Evolutionary conservation across 805 yeast genomes (phyloP), one percentile per base, ranked within the genome.

Genomic region (Nakazawaea molendinolei): DNA sequence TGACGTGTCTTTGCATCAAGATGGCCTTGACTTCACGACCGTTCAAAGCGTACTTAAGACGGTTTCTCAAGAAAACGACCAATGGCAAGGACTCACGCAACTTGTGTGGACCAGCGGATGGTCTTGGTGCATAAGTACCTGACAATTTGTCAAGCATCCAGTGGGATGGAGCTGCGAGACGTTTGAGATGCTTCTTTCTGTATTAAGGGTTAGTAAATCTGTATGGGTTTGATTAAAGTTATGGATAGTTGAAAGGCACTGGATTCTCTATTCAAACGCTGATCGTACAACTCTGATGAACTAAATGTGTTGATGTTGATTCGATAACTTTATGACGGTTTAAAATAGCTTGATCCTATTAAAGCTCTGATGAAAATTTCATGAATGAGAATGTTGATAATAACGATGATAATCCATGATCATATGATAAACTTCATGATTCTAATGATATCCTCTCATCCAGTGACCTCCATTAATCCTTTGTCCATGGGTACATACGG

Each of bases 91-190:
- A 89, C 76, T 89, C 97, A 71, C 97, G 82, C 67, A 89, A 79
- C 74, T 90, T 92, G 79, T 90, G 98, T 68, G 98, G 98, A 78
- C 98, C 98, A 58, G 95, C 82, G 50, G 97, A 87, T 65, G 97
- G 95, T 77, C 97, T 87, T 76, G 98, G 98, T 51, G 98, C 98
- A 70, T 92, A 92, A 64, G 86, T 77, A 69, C 99, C 99, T 65
- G 97, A 85, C 76, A 92, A 79, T 77, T 92, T 92, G 94, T 94
- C 98, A 78, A 92, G 86, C 94, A 92, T 85, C 98, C 98, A 92
- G 83, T 92, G 98, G 78, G 89, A 83, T 79, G 99, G 99, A 70
- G 98, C 98, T 70, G 97, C 96, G 74, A 90, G 83, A 83, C 97
- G 87, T 82, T 90, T 89, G 71, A 89, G 82, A 71, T 90, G 97